Base-by-base conservation (phyloP, 257 asterid genomes). In the Rehmannia glutinosa region DNA sequence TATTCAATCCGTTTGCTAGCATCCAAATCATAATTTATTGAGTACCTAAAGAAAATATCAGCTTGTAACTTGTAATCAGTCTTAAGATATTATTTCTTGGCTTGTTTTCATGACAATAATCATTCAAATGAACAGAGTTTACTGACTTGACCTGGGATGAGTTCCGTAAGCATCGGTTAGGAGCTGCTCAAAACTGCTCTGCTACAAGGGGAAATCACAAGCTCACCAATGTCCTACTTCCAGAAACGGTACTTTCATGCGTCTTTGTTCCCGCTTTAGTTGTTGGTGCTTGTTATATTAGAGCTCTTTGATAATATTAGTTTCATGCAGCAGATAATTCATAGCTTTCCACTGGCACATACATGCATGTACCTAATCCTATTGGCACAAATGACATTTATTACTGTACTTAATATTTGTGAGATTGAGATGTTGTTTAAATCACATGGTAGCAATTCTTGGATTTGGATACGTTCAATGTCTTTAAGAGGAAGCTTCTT, bases 171-270 rank as follows among this genome's bases (percentile, higher is more conserved):
- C 86, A 88, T 38, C 79, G 64, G 66, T 59, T 94, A 73, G 99
- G 99, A 69, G 99, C 97, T 53, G 86, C 99, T 75, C 97, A 94
- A 71, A 91, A 94, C 81, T 94, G 99, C 77, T 94, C 97, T 35
- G 99, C 99, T 50, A 94, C 99, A 16, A 88, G 58, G 71, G 95
- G 97, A 69, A 94, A 75, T 70, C 97, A 88, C 84, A 83, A 85
- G 80, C 82, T 84, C 71, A 75, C 97, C 7, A 69, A 75, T 56
- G 81, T 15, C 3, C 59, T 71, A 62, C 82, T 89, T 42, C 97
- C 99, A 0, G 86, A 75, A 49, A 75, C 59, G 91, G 97, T 94
- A 94, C 60, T 65, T 47, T 20, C 32, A 36, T 64, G 20, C 47
- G 6, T 41, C 33, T 57, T 33, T 36, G 9, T 57, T 56, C 47